phyloP scores from a whole-genome alignment of 2,329 filamentous ascomycete genomes.

The Aspergillus pseudonomiae region DNA sequence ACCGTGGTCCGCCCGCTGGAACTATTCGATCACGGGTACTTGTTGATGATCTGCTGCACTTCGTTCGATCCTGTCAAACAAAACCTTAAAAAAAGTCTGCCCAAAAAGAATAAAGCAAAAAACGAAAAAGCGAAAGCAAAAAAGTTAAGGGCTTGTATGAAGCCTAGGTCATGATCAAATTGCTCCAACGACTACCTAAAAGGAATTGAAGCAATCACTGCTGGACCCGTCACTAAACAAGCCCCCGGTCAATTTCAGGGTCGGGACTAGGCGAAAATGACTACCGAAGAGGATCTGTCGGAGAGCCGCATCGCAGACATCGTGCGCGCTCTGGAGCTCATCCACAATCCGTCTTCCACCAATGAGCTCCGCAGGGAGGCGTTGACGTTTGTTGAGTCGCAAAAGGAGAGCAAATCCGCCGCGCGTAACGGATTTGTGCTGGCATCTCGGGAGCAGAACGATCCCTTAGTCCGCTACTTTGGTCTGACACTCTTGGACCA shows the following conservation, averaged over 20 bases:
- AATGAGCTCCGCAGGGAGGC: slow-evolving; percentile 83
- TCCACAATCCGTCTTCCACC: slow-evolving; percentile 78
- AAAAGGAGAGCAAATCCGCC: slow-evolving; percentile 78
- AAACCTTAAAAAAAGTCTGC: neutral
- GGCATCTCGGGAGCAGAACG: slow-evolving; percentile 73
- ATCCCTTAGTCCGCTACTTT: slow-evolving; percentile 86
- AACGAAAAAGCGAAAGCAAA: neutral
- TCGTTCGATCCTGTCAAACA: neutral
- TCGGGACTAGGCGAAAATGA: slow-evolving; percentile 27
- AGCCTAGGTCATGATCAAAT: slow-evolving; percentile 18
- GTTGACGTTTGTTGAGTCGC: slow-evolving; percentile 79
- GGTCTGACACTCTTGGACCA: slow-evolving; percentile 90
- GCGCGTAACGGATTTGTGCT: slow-evolving; percentile 83
- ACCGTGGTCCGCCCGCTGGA: slow-evolving; percentile 12
- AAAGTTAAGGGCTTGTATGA: slow-evolving; percentile 5
- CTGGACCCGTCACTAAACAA: neutral
- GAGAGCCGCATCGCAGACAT: slow-evolving; percentile 57
- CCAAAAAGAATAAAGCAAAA: neutral
- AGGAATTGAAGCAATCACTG: slow-evolving; percentile 12
- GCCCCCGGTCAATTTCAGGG: neutral
- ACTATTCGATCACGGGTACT: slow-evolving; percentile 5
- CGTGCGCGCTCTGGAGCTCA: slow-evolving; percentile 80
- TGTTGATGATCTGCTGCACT: neutral
- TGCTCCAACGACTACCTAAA: slow-evolving; percentile 15
- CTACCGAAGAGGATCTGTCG: slow-evolving; percentile 38